phyloP scores from a whole-genome alignment of 2,329 filamentous ascomycete genomes.

The Penicillium sclerotigenum region DNA sequence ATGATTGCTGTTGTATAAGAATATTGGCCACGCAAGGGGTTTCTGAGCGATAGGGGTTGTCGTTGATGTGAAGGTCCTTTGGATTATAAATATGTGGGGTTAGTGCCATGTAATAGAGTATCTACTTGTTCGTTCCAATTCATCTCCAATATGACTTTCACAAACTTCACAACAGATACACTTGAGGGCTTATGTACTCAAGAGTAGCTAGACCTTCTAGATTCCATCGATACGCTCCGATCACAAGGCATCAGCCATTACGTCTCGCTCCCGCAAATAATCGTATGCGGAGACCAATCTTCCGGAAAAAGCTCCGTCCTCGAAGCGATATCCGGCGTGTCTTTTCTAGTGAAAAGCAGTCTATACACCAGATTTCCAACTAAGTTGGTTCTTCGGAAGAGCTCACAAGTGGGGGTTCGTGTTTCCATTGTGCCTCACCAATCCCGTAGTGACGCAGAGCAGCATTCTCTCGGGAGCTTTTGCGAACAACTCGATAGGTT shows the following conservation, averaged over 20 bases:
- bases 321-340: constrained; percentile 61
- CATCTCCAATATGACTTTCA: no score
- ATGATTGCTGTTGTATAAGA: no score
- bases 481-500: constrained; percentile 18
- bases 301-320: constrained; percentile 61
- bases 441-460: constrained; percentile 20
- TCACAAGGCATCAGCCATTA: constrained; percentile 50
- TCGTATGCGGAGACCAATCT: constrained; percentile 63
- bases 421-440: constrained; percentile 41
- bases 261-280: constrained; percentile 58
- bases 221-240: constrained; percentile 57
- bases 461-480: neutral
- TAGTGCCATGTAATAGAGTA: no score
- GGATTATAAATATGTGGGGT: no score
- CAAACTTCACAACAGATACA: no score
- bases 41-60: no score
- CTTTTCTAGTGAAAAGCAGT: constrained; percentile 58
- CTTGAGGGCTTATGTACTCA: constrained; percentile 27
- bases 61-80: no score
- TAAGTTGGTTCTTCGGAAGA: constrained; percentile 53
- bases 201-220: constrained; percentile 57
- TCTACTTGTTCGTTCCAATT: no score
- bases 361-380: constrained; percentile 63
- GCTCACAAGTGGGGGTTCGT: constrained; percentile 10
- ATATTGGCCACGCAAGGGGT: no score